Base-by-base conservation (phyloP, 2,329 filamentous ascomycete species). In the Capronia coronata region DNA sequence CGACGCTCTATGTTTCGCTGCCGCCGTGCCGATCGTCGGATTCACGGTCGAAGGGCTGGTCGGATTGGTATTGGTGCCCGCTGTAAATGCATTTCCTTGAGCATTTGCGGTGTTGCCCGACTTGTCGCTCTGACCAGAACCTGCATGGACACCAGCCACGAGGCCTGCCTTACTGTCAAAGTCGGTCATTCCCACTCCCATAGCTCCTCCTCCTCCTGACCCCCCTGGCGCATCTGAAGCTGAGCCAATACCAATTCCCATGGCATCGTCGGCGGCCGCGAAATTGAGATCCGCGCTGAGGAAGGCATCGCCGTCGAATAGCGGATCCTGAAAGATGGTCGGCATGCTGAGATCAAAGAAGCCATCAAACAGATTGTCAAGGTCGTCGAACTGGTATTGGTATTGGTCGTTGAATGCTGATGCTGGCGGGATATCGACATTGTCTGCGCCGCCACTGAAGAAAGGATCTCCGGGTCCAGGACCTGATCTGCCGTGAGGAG, bases 311-410 rank as follows among this genome's bases (percentile, higher is more conserved):
- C 56, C 57, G 21, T 58, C 56, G 41, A 58, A 58, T 8, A 60
- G 32, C 19, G 57, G 55, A 35, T 58, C 57, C 40, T 59, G 51
- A 43, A 59, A 61, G 18, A 61, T 59, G 8, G 58, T 61, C 25
- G 58, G 58, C 52, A 59, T 59, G 30, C 50, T 55, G 27, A 61
- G 52, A 41, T 59, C 57, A 39, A 56, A 61, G 46, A 61, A 59
- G 35, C 57, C 57, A 21, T 59, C 58, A 48, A 61, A 61, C 32
- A 61, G 49, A 25, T 61, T 59, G 51, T 61, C 58, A 9, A 61
- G 54, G 25, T 61, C 55, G 35, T 52, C 54, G 53, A 58, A 58
- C 16, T 53, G 47, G 32, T 52, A 46, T 22, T 55, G 46, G 42
- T 56, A 56, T 10, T 49, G 38, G 27, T 39, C 43, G 5, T 41